Evolutionary conservation across 2,329 filamentous ascomycete genomes (phyloP).

Genomic region (Colletotrichum simmondsii): DNA sequence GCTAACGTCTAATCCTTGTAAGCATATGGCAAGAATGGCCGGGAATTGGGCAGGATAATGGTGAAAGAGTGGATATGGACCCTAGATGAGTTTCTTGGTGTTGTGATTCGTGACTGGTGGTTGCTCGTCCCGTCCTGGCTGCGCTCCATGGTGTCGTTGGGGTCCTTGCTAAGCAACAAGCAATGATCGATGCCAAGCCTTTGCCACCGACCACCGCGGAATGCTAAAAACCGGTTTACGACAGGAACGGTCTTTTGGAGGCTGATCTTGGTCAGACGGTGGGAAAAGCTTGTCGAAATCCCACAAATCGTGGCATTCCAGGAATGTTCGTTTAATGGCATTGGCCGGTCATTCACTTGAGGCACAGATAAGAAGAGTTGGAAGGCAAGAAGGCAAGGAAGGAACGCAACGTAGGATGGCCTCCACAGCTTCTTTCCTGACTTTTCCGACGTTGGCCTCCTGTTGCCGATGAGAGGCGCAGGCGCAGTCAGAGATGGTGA

Average conservation of each 20-base stretch:
- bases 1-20: slow-evolving; percentile 13
- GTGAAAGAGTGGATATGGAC: slow-evolving; percentile 12
- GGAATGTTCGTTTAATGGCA: background rate
- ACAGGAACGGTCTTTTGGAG: slow-evolving; percentile 31
- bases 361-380: background rate
- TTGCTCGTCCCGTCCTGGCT: slow-evolving; percentile 5
- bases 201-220: slow-evolving; percentile 25
- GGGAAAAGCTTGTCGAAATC: slow-evolving; percentile 13
- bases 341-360: background rate
- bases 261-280: slow-evolving; percentile 30
- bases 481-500: background rate
- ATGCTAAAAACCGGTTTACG: slow-evolving; percentile 32
- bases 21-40: slow-evolving; percentile 11
- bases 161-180: slow-evolving; percentile 7
- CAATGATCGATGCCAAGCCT: slow-evolving; percentile 34
- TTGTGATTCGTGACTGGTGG: background rate
- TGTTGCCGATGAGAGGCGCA: background rate
- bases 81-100: slow-evolving; percentile 11
- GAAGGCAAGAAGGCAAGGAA: background rate
- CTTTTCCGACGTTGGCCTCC: background rate
- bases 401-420: background rate
- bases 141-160: background rate
- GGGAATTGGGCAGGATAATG: background rate
- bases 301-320: slow-evolving; percentile 9
- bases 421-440: background rate